phyloP scores from a whole-genome alignment of 306 rosid species.

The Cicer pinnatifidum region DNA sequence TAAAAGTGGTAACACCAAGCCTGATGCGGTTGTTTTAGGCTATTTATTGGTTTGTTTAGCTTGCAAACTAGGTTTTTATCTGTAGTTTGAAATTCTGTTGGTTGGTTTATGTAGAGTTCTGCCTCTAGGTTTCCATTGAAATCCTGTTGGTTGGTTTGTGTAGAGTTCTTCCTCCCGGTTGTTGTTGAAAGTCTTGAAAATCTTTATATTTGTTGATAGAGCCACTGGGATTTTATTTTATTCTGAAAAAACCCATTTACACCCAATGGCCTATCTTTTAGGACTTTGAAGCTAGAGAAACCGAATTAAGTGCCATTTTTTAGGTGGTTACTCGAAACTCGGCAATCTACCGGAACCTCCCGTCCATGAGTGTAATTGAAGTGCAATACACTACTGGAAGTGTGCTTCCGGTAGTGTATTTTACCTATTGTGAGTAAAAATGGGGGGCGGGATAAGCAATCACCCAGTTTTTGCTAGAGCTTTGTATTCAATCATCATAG shows the following conservation, averaged over 20 bases:
- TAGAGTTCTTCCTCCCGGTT: not conserved
- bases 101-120: not conserved
- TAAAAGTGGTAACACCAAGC: not conserved
- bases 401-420: too few relatives aligned
- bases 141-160: not conserved
- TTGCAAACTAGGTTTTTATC: not conserved
- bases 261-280: not conserved
- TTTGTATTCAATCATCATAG: not conserved
- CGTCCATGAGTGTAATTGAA: too few relatives aligned
- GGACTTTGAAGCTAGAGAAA: not conserved
- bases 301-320: not conserved
- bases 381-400: too few relatives aligned
- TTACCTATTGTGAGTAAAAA: too few relatives aligned
- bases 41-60: not conserved
- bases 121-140: not conserved
- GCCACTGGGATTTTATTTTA: not conserved
- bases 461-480: too few relatives aligned
- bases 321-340: too few relatives aligned
- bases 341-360: too few relatives aligned
- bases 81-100: not conserved
- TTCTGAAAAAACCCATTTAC: not conserved
- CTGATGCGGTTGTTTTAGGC: not conserved
- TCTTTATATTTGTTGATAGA: not conserved
- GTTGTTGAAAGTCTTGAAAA: slow-evolving; percentile 9
- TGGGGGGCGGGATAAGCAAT: too few relatives aligned